These are phyloP conservation scores for Logfia minima DNA, from an alignment of 129 eudicot species.

Conservation along the genomic window DNA sequence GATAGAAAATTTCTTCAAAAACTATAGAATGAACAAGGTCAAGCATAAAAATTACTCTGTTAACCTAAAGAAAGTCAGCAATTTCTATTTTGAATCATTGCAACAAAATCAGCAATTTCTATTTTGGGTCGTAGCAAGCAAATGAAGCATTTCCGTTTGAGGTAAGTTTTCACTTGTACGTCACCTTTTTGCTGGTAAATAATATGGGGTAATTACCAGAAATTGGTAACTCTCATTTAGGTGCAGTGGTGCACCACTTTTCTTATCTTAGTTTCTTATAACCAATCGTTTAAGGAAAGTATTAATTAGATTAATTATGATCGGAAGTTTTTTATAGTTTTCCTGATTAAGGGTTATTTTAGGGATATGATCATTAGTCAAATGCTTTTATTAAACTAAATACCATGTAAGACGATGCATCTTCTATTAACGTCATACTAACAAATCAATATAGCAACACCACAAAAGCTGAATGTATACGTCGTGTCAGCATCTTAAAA, in stretches of 20 bases:
- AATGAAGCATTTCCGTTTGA: background rate
- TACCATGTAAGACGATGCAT: too few relatives aligned
- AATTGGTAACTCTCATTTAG: background rate
- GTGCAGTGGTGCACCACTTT: background rate
- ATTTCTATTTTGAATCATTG: background rate
- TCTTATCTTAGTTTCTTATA: background rate
- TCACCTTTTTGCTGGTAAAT: background rate
- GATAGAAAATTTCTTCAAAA: constrained; percentile 3
- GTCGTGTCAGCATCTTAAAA: background rate
- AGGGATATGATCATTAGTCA: background rate
- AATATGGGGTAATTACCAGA: background rate
- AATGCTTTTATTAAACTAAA: background rate
- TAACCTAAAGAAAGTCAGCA: background rate
- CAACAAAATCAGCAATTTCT: too few relatives aligned
- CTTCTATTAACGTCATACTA: too few relatives aligned
- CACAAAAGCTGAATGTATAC: background rate
- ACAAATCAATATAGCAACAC: background rate
- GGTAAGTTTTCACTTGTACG: background rate
- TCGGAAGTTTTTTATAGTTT: background rate
- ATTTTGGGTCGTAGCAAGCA: too few relatives aligned
- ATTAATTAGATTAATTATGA: background rate
- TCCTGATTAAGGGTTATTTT: background rate
- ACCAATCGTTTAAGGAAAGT: background rate
- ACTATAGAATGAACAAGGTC: background rate
- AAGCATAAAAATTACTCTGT: background rate